Evolutionary conservation across 129 eudicot species (phyloP).

Genomic region (Tanacetum coccineum): DNA sequence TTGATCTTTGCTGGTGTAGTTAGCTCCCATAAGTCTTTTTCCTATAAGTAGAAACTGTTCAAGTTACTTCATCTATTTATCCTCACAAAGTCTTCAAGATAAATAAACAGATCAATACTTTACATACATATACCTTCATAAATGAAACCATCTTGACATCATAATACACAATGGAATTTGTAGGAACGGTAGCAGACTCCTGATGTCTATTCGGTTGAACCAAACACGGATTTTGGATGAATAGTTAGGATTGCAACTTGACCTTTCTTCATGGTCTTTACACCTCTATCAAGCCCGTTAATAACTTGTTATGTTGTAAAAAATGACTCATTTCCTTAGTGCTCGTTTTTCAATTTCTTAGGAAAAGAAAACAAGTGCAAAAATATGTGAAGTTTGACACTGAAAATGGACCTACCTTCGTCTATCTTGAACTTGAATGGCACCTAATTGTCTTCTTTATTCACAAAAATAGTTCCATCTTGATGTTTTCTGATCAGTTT

Average conservation of each 20-base stretch:
- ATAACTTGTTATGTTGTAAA: too few relatives aligned
- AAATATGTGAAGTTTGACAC: neutral
- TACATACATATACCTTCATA: too few relatives aligned
- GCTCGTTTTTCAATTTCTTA: too few relatives aligned
- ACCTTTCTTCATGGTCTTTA: too few relatives aligned
- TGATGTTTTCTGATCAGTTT: conserved; percentile 43
- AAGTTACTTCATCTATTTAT: conserved; percentile 8
- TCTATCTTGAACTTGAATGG: conserved; percentile 57
- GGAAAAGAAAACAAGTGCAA: too few relatives aligned
- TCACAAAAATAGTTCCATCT: conserved; percentile 56
- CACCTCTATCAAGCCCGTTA: too few relatives aligned
- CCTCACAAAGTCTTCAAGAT: conserved; percentile 10
- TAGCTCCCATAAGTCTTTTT: conserved; percentile 68
- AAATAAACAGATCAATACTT: too few relatives aligned
- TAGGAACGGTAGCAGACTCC: too few relatives aligned
- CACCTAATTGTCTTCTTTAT: conserved; percentile 45
- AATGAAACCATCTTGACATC: too few relatives aligned
- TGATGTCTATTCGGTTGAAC: conserved; percentile 22
- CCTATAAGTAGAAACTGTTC: conserved; percentile 33
- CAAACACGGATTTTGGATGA: conserved; percentile 37
- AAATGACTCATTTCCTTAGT: too few relatives aligned
- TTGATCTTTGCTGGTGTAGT: conserved; percentile 46
- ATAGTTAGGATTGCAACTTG: conserved; percentile 52
- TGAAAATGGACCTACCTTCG: conserved; percentile 42
- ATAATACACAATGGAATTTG: too few relatives aligned